phyloP scores from a whole-genome alignment of 108 stramenopile species.

The Skeletonema grethae region DNA sequence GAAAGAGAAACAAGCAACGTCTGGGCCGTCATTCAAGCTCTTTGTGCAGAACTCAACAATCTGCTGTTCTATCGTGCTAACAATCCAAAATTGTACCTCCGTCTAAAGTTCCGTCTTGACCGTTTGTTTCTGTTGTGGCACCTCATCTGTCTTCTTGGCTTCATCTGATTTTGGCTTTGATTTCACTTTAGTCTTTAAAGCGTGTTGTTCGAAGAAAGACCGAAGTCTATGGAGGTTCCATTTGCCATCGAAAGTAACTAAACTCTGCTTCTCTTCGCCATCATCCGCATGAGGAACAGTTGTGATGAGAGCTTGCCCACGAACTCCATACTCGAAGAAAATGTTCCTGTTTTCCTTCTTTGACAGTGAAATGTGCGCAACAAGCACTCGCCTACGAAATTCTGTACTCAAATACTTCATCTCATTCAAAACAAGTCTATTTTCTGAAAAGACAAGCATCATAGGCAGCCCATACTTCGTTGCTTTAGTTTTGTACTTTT shows the following conservation, averaged over 20 bases:
- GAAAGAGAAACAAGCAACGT: background rate
- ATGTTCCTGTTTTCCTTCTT: constrained; percentile 58
- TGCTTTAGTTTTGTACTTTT: constrained; percentile 53
- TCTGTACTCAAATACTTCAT: constrained; percentile 65
- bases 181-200: constrained; percentile 42
- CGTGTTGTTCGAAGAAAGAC: constrained; percentile 58
- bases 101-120: constrained; percentile 45
- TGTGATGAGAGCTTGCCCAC: constrained; percentile 50
- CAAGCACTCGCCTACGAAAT: constrained; percentile 58
- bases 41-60: background rate
- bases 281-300: constrained; percentile 16
- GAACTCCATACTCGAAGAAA: constrained; percentile 46
- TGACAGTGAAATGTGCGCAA: constrained; percentile 55
- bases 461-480: constrained; percentile 54
- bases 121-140: constrained; percentile 9
- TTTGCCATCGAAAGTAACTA: constrained; percentile 46
- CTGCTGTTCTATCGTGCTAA: background rate
- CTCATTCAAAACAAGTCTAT: constrained; percentile 48
- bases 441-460: constrained; percentile 59
- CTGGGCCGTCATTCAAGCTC: background rate
- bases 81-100: background rate
- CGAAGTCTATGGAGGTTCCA: constrained; percentile 51
- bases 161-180: constrained; percentile 13
- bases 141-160: constrained; percentile 19
- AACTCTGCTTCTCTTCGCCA: background rate